phyloP scores from a whole-genome alignment of 2,329 filamentous ascomycete species.

The Diaporthe sp. region DNA sequence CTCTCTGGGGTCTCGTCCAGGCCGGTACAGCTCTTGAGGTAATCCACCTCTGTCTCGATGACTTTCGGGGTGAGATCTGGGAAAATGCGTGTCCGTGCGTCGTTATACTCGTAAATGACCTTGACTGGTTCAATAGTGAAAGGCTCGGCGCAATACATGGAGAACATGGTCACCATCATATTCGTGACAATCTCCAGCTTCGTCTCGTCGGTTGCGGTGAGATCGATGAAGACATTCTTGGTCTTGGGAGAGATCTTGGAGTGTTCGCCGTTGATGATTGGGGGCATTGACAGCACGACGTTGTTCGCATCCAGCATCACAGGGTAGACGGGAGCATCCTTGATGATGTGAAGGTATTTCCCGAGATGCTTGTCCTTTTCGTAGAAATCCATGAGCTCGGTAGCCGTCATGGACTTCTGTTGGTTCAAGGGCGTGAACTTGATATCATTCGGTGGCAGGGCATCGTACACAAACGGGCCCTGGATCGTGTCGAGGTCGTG shows the following conservation, averaged over 20 bases:
- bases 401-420: conserved; percentile 86
- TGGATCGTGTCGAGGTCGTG: conserved; percentile 95
- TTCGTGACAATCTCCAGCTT: conserved; percentile 97
- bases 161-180: conserved; percentile 98
- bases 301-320: conserved; percentile 93
- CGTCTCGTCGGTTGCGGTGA: conserved; percentile 94
- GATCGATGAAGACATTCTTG: conserved; percentile 96
- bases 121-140: conserved; percentile 96
- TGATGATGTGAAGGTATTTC: conserved; percentile 93
- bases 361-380: conserved; percentile 94
- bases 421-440: conserved; percentile 93
- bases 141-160: conserved; percentile 85
- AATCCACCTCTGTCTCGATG: conserved; percentile 88
- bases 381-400: conserved; percentile 94
- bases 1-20: conserved; percentile 80
- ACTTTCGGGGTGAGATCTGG: conserved; percentile 84
- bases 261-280: conserved; percentile 97
- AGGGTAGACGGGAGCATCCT: conserved; percentile 93
- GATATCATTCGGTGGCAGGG: conserved; percentile 90
- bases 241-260: conserved; percentile 95
- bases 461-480: conserved; percentile 97
- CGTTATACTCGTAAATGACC: conserved; percentile 93
- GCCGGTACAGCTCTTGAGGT: conserved; percentile 94
- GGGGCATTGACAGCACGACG: conserved; percentile 91
- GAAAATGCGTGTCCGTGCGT: conserved; percentile 79